Evolutionary conservation across 129 eudicot genomes (phyloP).

Genomic region (Pulicaria dysenterica): DNA sequence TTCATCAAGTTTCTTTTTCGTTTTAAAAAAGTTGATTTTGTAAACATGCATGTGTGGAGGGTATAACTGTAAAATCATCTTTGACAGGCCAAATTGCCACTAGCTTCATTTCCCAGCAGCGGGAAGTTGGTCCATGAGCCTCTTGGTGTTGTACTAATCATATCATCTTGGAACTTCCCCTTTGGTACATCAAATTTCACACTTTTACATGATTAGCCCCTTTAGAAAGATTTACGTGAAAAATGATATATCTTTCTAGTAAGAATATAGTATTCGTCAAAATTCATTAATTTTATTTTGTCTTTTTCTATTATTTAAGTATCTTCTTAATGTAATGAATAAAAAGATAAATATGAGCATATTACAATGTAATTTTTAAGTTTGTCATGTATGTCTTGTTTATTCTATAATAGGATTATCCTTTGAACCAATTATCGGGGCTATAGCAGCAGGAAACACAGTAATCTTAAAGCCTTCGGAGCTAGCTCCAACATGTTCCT

Average conservation of each 20-base stretch:
- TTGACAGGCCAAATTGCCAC: conserved; percentile 57
- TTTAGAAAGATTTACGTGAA: too few relatives aligned
- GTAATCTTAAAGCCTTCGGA: conserved; percentile 84
- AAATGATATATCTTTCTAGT: too few relatives aligned
- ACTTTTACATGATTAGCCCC: conserved; percentile 26
- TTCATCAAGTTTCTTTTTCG: neutral
- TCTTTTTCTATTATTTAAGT: too few relatives aligned
- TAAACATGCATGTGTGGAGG: neutral
- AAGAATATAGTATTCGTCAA: too few relatives aligned
- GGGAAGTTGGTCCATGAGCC: conserved; percentile 76
- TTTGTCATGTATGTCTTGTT: neutral
- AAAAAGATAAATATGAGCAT: too few relatives aligned
- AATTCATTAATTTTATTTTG: too few relatives aligned
- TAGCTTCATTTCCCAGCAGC: conserved; percentile 55
- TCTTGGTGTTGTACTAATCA: conserved; percentile 76
- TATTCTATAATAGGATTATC: conserved; percentile 51
- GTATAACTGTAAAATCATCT: conserved; percentile 23
- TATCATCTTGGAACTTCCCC: conserved; percentile 89
- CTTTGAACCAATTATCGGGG: conserved; percentile 77
- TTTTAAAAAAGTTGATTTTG: neutral
- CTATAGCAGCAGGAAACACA: conserved; percentile 76
- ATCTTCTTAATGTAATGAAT: too few relatives aligned
- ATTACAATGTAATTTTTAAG: neutral
- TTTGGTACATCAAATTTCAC: conserved; percentile 45
- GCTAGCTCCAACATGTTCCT: conserved; percentile 70